These are phyloP conservation scores for Pichia sp. DNA, from an alignment of 1,139 yeast genomes.

Conservation along the genomic window DNA sequence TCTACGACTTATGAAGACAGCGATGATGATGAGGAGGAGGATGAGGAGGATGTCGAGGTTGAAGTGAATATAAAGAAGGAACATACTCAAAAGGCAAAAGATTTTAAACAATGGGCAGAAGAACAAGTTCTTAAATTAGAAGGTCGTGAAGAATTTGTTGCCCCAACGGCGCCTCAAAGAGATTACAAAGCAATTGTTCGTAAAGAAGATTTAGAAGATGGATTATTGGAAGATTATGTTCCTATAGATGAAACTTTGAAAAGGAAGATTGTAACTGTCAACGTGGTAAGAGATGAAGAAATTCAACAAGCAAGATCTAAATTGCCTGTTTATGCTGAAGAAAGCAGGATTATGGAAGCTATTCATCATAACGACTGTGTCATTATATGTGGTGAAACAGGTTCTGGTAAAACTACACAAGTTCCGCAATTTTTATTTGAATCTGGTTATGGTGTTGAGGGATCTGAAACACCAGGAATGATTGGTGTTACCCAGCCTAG, in stretches of 20 bases:
- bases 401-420: slow-evolving; percentile 79
- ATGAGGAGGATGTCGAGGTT: slow-evolving; percentile 21
- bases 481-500: slow-evolving; percentile 96
- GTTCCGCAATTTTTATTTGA: slow-evolving; percentile 76
- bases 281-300: slow-evolving; percentile 55
- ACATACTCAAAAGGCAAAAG: slow-evolving; percentile 33
- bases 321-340: slow-evolving; percentile 87
- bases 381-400: slow-evolving; percentile 88
- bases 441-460: slow-evolving; percentile 71
- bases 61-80: slow-evolving; percentile 29
- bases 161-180: slow-evolving; percentile 42
- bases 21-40: slow-evolving; percentile 22
- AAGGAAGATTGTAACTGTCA: slow-evolving; percentile 62
- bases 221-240: slow-evolving; percentile 49
- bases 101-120: slow-evolving; percentile 58
- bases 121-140: slow-evolving; percentile 48
- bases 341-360: slow-evolving; percentile 93
- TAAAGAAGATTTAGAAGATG: slow-evolving; percentile 60
- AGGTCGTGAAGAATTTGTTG: slow-evolving; percentile 43
- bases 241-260: slow-evolving; percentile 47
- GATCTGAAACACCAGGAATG: slow-evolving; percentile 76
- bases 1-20: slow-evolving; percentile 26
- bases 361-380: slow-evolving; percentile 87
- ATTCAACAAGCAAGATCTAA: slow-evolving; percentile 62
- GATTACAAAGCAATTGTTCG: slow-evolving; percentile 44